Percentiles rank a stretch among this genome's conserved stretches.
Conservation (phyloP, 1,139 yeast genomes). For the Geotrichum phurueaensis region DNA sequence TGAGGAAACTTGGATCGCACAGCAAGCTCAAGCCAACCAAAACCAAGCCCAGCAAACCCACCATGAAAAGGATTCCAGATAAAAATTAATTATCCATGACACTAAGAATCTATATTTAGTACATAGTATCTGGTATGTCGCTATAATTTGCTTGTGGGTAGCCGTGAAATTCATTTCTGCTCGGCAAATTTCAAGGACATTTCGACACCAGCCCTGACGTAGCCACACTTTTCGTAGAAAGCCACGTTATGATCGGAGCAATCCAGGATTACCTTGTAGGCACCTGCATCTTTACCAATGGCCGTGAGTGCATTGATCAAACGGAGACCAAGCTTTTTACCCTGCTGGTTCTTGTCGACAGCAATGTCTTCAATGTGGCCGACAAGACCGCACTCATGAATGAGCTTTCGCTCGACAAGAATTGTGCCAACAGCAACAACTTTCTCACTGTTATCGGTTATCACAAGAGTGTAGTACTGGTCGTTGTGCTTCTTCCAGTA, state of each 20-base stretch:
- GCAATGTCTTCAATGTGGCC: conserved; percentile 97
- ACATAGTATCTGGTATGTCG: background rate
- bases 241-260: conserved; percentile 76
- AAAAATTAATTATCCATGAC: background rate
- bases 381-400: conserved; percentile 72
- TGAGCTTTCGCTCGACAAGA: conserved; percentile 48
- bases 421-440: conserved; percentile 41
- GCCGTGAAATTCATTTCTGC: background rate
- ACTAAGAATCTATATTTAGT: background rate
- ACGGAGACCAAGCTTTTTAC: conserved; percentile 67
- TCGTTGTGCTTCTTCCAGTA: conserved; percentile 45
- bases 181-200: conserved; percentile 44
- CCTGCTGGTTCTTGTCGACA: conserved; percentile 70
- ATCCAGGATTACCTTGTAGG: conserved; percentile 86
- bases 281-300: conserved; percentile 56
- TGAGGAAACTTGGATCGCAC: background rate
- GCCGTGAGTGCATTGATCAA: conserved; percentile 59
- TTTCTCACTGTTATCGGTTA: conserved; percentile 35
- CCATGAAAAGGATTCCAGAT: background rate
- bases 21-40: background rate
- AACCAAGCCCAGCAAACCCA: background rate
- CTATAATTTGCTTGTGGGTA: background rate
- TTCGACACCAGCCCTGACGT: conserved; percentile 51
- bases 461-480: conserved; percentile 50
- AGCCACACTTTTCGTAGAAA: conserved; percentile 86